phyloP scores from a whole-genome alignment of 495 filamentous ascomycete species.

The Neurospora sp. region DNA sequence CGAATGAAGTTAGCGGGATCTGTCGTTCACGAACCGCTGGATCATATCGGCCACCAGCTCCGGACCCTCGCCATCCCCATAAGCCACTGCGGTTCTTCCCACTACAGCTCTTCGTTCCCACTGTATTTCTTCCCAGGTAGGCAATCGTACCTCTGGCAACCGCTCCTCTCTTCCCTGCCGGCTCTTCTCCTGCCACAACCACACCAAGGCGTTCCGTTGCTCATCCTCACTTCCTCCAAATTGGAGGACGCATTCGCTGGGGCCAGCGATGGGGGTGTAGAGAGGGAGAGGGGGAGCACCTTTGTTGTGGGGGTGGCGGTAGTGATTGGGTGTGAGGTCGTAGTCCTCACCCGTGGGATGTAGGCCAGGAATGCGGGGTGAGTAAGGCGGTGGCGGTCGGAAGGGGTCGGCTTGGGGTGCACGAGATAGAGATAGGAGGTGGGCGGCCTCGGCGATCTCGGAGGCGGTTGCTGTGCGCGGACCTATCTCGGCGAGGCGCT shows the following conservation, averaged over 20 bases:
- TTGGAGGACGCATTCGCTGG: neutral
- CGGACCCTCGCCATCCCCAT: too few species aligned
- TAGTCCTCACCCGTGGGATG: neutral
- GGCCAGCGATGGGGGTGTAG: neutral
- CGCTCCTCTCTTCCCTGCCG: neutral
- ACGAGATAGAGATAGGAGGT: neutral
- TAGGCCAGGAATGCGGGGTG: neutral
- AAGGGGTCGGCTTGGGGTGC: neutral
- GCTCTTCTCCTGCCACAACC: neutral
- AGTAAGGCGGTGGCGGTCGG: neutral
- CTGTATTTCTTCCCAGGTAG: too few species aligned
- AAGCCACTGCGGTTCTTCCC: too few species aligned
- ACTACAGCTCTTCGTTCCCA: too few species aligned
- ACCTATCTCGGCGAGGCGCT: too few species aligned
- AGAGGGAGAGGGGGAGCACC: neutral
- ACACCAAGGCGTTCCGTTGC: neutral
- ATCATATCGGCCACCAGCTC: neutral
- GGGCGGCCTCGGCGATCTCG: too few species aligned
- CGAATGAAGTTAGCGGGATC: neutral
- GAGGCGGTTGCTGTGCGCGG: too few species aligned
- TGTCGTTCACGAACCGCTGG: neutral
- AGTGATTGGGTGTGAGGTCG: neutral
- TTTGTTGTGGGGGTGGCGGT: neutral
- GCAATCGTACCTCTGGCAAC: too few species aligned
- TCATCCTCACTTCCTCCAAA: neutral